These are phyloP conservation scores for Ophiostoma quercus DNA, from an alignment of 2,329 filamentous ascomycete species.

Conservation along the genomic window DNA sequence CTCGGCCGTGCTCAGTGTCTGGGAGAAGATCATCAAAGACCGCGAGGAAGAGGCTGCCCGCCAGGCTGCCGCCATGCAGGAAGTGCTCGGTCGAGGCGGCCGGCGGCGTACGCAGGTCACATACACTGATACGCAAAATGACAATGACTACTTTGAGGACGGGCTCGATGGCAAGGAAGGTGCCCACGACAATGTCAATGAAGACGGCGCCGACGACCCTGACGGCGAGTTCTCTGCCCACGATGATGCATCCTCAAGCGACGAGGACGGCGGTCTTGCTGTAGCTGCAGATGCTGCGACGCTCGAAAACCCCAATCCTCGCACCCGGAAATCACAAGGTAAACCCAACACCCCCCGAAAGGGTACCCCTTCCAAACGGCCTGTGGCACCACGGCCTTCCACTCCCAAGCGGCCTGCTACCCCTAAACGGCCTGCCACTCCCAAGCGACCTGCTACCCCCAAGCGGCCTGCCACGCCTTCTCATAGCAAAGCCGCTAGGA, in stretches of 20 bases:
- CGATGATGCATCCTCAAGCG: slow-evolving; percentile 22
- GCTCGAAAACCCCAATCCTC: background rate
- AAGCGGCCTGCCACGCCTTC: background rate
- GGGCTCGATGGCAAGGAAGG: slow-evolving; percentile 16
- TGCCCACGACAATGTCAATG: slow-evolving; percentile 16
- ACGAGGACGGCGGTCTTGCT: slow-evolving; percentile 20
- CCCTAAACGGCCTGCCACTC: background rate
- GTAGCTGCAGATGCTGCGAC: slow-evolving; percentile 6
- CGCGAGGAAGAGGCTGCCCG: slow-evolving; percentile 73
- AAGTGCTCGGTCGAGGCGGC: slow-evolving; percentile 81
- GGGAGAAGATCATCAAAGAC: slow-evolving; percentile 84
- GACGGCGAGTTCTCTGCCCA: slow-evolving; percentile 17
- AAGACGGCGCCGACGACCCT: slow-evolving; percentile 28
- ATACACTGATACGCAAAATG: slow-evolving; percentile 22
- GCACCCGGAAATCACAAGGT: slow-evolving; percentile 27
- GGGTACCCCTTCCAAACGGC: background rate
- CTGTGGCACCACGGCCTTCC: background rate
- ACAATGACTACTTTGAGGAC: slow-evolving; percentile 31
- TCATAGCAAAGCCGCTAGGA: background rate
- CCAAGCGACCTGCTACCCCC: background rate
- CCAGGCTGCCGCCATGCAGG: slow-evolving; percentile 61
- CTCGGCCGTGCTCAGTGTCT: slow-evolving; percentile 59
- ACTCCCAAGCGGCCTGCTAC: background rate
- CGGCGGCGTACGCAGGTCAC: slow-evolving; percentile 52
- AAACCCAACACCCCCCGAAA: slow-evolving; percentile 25